Conservation (phyloP, 495 filamentous ascomycete species). For the Penicillium arizonense region DNA sequence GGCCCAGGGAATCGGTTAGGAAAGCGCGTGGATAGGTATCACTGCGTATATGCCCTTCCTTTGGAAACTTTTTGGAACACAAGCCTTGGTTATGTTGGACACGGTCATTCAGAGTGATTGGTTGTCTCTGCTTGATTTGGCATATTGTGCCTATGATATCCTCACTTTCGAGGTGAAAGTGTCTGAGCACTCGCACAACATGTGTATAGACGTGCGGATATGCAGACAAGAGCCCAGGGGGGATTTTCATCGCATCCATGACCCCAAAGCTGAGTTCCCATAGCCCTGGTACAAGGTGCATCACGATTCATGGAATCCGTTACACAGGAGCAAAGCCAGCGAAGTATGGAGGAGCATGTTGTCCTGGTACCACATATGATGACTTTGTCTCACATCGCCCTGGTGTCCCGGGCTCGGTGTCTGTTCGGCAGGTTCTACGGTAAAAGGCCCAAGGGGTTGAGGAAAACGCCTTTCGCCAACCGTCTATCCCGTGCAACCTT, state of each 20-base stretch:
- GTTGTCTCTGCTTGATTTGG: not conserved
- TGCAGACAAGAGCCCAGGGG: not conserved
- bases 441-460: not conserved
- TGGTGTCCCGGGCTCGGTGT: not conserved
- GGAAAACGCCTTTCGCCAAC: not conserved
- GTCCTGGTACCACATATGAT: not conserved
- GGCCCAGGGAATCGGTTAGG: not conserved
- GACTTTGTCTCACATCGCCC: slow-evolving; percentile 1
- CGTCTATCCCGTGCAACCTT: not conserved
- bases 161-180: not conserved
- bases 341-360: not conserved
- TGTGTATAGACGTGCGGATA: slow-evolving; percentile 2
- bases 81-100: not conserved
- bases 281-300: slow-evolving; percentile 4
- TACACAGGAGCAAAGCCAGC: not conserved
- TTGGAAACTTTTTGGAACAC: not conserved
- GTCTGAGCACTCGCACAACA: not conserved
- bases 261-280: not conserved
- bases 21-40: slow-evolving; percentile 6
- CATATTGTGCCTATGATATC: not conserved
- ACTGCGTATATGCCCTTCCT: not conserved
- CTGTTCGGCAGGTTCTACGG: not conserved
- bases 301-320: not conserved
- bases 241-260: not conserved
- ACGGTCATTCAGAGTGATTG: not conserved